A percentile compares a stretch with the other conserved stretches of the same genome.
Conservation (phyloP, 2,329 filamentous ascomycete species). For the Grosmannia huntii region DNA sequence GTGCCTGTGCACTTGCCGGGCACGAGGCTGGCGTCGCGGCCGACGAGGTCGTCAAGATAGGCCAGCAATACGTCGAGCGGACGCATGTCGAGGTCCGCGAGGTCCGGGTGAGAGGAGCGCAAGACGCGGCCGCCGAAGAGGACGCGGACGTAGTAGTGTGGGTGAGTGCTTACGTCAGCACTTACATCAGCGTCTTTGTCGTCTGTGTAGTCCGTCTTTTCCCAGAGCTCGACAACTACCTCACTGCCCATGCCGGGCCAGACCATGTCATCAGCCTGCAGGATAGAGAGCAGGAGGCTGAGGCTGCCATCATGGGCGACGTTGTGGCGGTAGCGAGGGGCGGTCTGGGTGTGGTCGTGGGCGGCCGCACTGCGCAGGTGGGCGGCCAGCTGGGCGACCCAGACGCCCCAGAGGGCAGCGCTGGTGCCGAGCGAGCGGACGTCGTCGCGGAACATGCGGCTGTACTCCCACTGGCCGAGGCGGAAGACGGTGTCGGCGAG, state of each 20-base stretch:
- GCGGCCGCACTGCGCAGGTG: conserved; percentile 37
- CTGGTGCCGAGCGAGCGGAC: conserved; percentile 49
- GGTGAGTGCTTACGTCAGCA: not conserved
- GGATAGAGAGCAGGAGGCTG: conserved; percentile 50
- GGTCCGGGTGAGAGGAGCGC: conserved; percentile 50
- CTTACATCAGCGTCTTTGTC: conserved; percentile 5
- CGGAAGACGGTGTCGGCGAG: conserved; percentile 60
- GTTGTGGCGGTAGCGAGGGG: conserved; percentile 53
- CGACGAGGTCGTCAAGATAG: conserved; percentile 62
- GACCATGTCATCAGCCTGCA: conserved; percentile 65
- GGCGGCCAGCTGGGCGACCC: conserved; percentile 55
- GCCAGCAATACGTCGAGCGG: conserved; percentile 48
- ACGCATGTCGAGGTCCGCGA: conserved; percentile 62
- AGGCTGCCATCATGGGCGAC: conserved; percentile 70
- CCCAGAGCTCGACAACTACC: conserved; percentile 63
- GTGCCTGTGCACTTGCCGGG: conserved; percentile 12
- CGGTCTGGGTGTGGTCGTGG: not conserved
- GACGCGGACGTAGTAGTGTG: conserved; percentile 43
- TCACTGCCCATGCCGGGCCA: conserved; percentile 79
- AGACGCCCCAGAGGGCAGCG: conserved; percentile 54
- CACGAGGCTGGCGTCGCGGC: conserved; percentile 29
- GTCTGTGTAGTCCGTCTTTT: conserved; percentile 14
- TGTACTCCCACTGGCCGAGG: conserved; percentile 71
- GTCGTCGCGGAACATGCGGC: conserved; percentile 60
- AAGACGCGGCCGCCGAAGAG: conserved; percentile 59